A percentile compares a stretch with the other conserved stretches of the same genome.
Conservation (phyloP, 331 rosid genomes). For the Ulmus americana region DNA sequence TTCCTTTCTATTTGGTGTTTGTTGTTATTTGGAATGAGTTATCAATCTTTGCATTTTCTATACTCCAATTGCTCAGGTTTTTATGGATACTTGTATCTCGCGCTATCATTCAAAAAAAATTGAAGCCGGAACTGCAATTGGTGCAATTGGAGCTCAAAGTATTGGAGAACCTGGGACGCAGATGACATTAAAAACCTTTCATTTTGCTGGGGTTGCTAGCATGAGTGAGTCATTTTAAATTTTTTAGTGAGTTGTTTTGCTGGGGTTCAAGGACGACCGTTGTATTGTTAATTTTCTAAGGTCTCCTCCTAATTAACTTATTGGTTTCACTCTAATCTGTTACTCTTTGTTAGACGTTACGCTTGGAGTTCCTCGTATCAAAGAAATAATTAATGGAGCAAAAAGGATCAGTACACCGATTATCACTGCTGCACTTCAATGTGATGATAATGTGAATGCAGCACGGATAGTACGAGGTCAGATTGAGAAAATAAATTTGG, state of each 20-base stretch:
- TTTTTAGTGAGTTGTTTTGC: not conserved
- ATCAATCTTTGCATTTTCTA: not conserved
- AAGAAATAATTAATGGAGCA: conserved; percentile 82
- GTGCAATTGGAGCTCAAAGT: conserved; percentile 97
- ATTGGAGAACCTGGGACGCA: conserved; percentile 99
- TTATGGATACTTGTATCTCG: conserved; percentile 66
- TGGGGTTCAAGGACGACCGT: not conserved
- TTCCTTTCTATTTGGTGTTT: not conserved
- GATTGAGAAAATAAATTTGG: conserved; percentile 81
- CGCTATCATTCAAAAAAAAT: conserved; percentile 66
- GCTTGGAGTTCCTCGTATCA: conserved; percentile 93
- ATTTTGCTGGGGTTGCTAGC: conserved; percentile 99
- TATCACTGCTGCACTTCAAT: conserved; percentile 66
- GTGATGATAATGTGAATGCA: conserved; percentile 43
- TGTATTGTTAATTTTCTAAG: conserved; percentile 11
- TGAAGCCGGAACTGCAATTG: conserved; percentile 90
- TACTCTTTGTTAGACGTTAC: conserved; percentile 65
- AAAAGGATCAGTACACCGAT: conserved; percentile 76
- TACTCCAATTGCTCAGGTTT: conserved; percentile 45
- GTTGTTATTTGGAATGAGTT: not conserved
- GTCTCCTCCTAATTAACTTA: conserved; percentile 20
- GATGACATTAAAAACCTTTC: conserved; percentile 92
- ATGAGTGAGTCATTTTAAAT: conserved; percentile 51
- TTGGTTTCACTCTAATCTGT: conserved; percentile 36
- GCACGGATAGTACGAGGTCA: conserved; percentile 80